Percentiles rank a stretch among this genome's conserved stretches.
Evolutionary conservation across 2,329 filamentous ascomycete genomes (phyloP).

Genomic region (Alternaria hordeiaustralica): DNA sequence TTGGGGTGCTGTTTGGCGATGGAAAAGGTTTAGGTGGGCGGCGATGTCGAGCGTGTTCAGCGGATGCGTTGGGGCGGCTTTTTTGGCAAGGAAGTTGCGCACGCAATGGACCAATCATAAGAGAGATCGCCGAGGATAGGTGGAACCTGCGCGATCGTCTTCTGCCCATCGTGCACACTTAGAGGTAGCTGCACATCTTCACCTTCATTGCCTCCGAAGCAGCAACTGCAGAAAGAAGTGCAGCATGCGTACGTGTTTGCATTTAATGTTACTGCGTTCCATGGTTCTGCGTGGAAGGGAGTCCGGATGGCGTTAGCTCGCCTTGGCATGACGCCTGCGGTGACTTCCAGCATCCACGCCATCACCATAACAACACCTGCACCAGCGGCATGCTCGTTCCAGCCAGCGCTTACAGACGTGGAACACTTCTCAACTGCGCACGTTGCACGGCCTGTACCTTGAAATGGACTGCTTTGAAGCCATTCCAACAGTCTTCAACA

Average conservation of each 20-base stretch:
- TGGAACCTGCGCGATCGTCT: slow-evolving; percentile 5
- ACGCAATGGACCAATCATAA: slow-evolving; percentile 10
- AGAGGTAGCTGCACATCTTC: background rate
- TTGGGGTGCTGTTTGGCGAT: slow-evolving; percentile 25
- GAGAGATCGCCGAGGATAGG: background rate
- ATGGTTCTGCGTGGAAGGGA: slow-evolving; percentile 4
- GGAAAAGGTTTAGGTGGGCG: slow-evolving; percentile 17
- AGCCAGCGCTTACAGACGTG: background rate
- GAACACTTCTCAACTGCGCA: background rate
- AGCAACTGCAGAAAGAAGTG: background rate
- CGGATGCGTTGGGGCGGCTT: slow-evolving; percentile 13
- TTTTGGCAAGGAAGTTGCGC: slow-evolving; percentile 12
- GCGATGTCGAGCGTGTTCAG: slow-evolving; percentile 16
- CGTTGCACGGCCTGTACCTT: background rate
- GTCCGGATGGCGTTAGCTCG: slow-evolving; percentile 10
- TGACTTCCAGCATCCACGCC: background rate
- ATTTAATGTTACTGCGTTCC: slow-evolving; percentile 7
- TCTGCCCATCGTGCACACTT: slow-evolving; percentile 1
- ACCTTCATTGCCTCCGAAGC: background rate
- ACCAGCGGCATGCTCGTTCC: background rate
- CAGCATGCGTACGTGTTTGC: slow-evolving; percentile 1
- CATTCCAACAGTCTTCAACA: background rate
- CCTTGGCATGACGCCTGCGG: background rate
- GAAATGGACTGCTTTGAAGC: background rate
- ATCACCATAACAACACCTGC: background rate